These are phyloP conservation scores for Verruconis gallopava DNA, from an alignment of 2,329 filamentous ascomycete genomes.

Conservation along the genomic window DNA sequence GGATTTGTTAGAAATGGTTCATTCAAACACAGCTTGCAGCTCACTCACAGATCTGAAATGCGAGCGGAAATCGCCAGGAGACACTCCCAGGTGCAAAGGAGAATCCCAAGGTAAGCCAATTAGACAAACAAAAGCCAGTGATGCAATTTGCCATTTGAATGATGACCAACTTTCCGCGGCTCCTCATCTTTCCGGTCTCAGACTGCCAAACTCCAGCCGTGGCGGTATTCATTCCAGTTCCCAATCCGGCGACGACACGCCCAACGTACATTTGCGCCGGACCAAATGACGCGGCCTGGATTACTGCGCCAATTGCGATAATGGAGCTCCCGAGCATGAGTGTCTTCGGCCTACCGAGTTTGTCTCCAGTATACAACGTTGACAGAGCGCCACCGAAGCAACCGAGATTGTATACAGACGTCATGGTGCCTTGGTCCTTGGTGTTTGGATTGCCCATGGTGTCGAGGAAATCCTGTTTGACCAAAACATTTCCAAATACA, in stretches of 20 bases:
- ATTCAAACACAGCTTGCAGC: too few relatives aligned
- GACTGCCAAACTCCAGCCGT: conserved; percentile 39
- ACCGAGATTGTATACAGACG: conserved; percentile 46
- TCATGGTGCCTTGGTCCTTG: conserved; percentile 37
- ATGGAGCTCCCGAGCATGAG: conserved; percentile 36
- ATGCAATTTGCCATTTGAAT: conserved; percentile 39
- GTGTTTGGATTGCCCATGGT: conserved; percentile 29
- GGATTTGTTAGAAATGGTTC: too few relatives aligned
- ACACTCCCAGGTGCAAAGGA: conserved; percentile 30
- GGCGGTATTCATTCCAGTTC: conserved; percentile 39
- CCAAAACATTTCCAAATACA: conserved; percentile 39
- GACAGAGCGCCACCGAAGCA: conserved; percentile 44
- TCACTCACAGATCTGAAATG: too few relatives aligned
- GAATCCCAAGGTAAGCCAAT: conserved; percentile 41
- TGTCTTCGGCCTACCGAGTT: conserved; percentile 34
- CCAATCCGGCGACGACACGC: conserved; percentile 33
- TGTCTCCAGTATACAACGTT: conserved; percentile 35
- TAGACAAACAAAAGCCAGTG: conserved; percentile 35
- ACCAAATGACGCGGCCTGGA: conserved; percentile 33
- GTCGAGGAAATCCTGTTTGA: conserved; percentile 40
- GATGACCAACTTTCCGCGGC: conserved; percentile 32
- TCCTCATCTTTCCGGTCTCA: conserved; percentile 31
- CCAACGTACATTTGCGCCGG: conserved; percentile 38
- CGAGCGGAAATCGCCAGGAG: conserved; percentile 34
- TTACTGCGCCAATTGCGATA: conserved; percentile 35